These are phyloP conservation scores for Ilyonectria destructans DNA, from an alignment of 2,329 filamentous ascomycete genomes.

Conservation along the genomic window DNA sequence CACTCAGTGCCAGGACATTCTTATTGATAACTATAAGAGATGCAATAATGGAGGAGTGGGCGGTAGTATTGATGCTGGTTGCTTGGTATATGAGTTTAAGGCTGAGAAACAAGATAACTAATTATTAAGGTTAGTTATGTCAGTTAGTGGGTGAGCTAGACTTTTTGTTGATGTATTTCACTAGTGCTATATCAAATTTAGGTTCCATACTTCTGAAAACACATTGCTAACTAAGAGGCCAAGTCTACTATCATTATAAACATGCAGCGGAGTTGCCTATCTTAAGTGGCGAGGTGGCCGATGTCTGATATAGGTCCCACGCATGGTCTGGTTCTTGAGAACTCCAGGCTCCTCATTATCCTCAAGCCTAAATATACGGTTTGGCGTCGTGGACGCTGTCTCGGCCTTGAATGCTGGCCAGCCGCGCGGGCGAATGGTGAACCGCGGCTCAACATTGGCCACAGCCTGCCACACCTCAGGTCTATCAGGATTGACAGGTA, in stretches of 20 bases:
- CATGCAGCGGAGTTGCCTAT: background rate
- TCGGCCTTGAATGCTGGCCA: background rate
- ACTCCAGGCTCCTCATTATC: background rate
- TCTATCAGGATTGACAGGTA: slow-evolving; percentile 1
- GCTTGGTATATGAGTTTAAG: slow-evolving; percentile 16
- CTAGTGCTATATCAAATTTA: too few species aligned
- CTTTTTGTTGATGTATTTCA: too few species aligned
- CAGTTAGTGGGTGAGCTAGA: too few species aligned
- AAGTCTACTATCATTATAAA: background rate
- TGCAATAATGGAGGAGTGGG: slow-evolving; percentile 8
- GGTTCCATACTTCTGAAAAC: too few species aligned
- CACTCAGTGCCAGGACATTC: background rate
- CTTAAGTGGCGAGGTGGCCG: background rate
- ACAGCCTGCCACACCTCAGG: background rate
- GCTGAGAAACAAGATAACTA: background rate
- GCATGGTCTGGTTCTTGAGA: background rate
- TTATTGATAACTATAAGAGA: slow-evolving; percentile 4
- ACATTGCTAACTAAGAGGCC: background rate
- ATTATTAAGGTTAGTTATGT: background rate
- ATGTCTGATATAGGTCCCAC: background rate
- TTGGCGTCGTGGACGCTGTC: background rate
- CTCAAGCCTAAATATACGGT: background rate
- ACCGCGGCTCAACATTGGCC: background rate
- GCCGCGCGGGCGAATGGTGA: background rate
- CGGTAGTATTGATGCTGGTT: background rate